Conservation (phyloP, 208 protist species). For the Leishmania arabica region DNA sequence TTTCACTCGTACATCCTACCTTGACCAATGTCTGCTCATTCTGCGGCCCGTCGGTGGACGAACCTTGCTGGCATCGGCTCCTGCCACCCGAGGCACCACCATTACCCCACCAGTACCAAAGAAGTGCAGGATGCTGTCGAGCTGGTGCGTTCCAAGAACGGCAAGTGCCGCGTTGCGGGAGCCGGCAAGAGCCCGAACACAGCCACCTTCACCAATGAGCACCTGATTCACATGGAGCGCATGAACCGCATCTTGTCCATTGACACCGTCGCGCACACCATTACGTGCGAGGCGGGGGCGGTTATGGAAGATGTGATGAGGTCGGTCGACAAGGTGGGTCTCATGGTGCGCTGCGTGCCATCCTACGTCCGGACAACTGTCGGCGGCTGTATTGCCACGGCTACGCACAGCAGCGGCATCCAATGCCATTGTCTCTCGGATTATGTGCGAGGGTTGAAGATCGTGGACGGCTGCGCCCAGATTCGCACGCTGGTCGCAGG, state of each 20-base stretch:
- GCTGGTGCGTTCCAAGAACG: slow-evolving; percentile 25
- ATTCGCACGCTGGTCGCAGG: slow-evolving; percentile 22
- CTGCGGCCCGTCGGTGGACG: slow-evolving; percentile 34
- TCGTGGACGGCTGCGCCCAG: slow-evolving; percentile 58
- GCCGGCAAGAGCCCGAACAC: slow-evolving; percentile 64
- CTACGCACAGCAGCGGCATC: slow-evolving; percentile 69
- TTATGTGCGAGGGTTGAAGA: slow-evolving; percentile 43
- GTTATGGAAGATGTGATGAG: slow-evolving; percentile 55
- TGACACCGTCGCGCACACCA: slow-evolving; percentile 32
- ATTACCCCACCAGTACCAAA: slow-evolving; percentile 40
- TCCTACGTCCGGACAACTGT: slow-evolving; percentile 67
- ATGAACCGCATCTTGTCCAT: slow-evolving; percentile 55
- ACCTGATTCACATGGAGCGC: slow-evolving; percentile 57
- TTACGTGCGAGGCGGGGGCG: slow-evolving; percentile 60
- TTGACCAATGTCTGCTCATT: not conserved
- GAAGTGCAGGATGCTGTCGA: slow-evolving; percentile 37
- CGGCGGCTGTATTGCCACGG: slow-evolving; percentile 61
- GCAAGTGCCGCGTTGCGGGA: slow-evolving; percentile 59
- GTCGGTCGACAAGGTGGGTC: slow-evolving; percentile 35
- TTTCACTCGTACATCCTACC: not conserved
- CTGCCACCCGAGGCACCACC: slow-evolving; percentile 46
- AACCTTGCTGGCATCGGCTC: slow-evolving; percentile 63
- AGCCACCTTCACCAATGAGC: slow-evolving; percentile 54
- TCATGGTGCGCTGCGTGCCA: slow-evolving; percentile 76
- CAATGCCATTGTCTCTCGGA: slow-evolving; percentile 47